Base-by-base conservation (phyloP, 2,329 filamentous ascomycete genomes). In the Penicillium sp. region DNA sequence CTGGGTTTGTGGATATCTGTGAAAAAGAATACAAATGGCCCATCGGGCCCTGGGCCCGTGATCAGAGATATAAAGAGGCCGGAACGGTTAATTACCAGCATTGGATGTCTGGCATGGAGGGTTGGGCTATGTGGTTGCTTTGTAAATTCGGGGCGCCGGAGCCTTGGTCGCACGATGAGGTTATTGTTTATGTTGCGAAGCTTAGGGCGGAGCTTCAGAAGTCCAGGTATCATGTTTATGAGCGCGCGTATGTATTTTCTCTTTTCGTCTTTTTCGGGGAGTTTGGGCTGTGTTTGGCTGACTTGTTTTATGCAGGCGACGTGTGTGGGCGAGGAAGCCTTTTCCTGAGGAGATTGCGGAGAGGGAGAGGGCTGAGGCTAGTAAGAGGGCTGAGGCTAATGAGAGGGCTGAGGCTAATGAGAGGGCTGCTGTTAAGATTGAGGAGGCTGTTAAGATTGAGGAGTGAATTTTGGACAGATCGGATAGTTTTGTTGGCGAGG, bases 31-130 rank as follows among this genome's bases (percentile, higher is more conserved):
- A 64, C 45, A 67, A 69, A 51, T 64, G 69, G 33, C 69, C 69
- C 2, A 64, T 75, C 44, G 72, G 71, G 0, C 56, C 65, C 0
- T 74, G 71, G 72, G 62, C 68, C 2, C 66, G 63, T 23, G 68
- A 74, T 45, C 55, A 55, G 31, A 60, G 54, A 19, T 59, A 69
- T 38, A 71, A 72, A 50, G 63, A 71, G 52, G 66, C 85, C 1
- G 82, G 82, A 2, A 56, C 59, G 16, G 76, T 65, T n/a, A 62
- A 65, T 31, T 53, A 55, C 19, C 51, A 65, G 23, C 68, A 70
- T 33, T 69, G 67, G 68, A 65, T 60, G 45, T 58, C 60, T 13
- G 68, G 67, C 2, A 50, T 71, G 48, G 68, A 68, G 33, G 68
- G 64, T 0, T 68, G 63, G 60, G 61, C 62, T 3, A 67, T 69